phyloP scores from a whole-genome alignment of 129 eudicot species.

The Centaurea solstitialis region DNA sequence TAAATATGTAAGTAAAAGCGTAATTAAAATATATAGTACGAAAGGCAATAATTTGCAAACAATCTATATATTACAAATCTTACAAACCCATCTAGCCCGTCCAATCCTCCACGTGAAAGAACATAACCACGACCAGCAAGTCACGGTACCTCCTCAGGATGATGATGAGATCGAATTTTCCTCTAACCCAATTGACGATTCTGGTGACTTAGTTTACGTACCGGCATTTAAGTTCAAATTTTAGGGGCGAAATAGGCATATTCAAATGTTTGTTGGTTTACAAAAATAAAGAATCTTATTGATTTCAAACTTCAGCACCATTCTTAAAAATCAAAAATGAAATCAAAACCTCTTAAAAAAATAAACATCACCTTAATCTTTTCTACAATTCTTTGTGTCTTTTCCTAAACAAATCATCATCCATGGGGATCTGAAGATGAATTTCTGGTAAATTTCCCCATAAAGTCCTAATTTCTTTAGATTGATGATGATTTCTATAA shows the following conservation, averaged over 20 bases:
- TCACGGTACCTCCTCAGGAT: background rate
- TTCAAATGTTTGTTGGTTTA: too few relatives aligned
- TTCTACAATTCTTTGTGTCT: slow-evolving; percentile 14
- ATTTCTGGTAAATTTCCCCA: background rate
- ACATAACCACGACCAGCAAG: slow-evolving; percentile 14
- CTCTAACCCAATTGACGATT: slow-evolving; percentile 6
- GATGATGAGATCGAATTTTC: slow-evolving; percentile 29
- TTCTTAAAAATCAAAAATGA: too few relatives aligned
- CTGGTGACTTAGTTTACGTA: slow-evolving; percentile 39
- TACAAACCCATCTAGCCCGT: slow-evolving; percentile 17
- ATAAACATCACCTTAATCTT: too few relatives aligned
- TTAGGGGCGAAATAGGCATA: too few relatives aligned
- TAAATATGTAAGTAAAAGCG: too few relatives aligned
- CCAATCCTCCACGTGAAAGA: slow-evolving; percentile 17
- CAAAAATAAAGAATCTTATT: too few relatives aligned
- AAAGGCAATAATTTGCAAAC: too few relatives aligned
- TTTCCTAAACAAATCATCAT: slow-evolving; percentile 19
- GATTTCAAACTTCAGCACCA: too few relatives aligned
- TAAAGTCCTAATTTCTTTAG: slow-evolving; percentile 9
- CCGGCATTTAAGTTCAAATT: slow-evolving; percentile 36
- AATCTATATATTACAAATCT: too few relatives aligned
- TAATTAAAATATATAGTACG: too few relatives aligned
- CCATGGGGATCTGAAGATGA: background rate
- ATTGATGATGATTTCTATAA: slow-evolving; percentile 20
- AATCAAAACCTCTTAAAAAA: background rate